A percentile compares a stretch with the other conserved stretches of the same genome.
Evolutionary conservation across 768 basidiomycete genomes (phyloP).

Genomic region (Tulasnella sp.): DNA sequence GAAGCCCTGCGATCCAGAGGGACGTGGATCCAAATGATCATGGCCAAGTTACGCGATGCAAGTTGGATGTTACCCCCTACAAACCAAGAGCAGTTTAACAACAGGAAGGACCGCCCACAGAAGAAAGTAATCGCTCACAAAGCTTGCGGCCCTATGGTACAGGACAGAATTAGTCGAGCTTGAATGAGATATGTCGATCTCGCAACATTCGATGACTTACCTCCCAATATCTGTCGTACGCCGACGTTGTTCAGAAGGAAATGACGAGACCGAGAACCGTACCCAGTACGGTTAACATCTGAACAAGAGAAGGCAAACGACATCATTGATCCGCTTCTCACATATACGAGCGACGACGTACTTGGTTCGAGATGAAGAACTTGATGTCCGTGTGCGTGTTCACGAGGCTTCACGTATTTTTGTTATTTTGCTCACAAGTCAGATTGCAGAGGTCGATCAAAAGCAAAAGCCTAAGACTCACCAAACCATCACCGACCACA

Average conservation of each 20-base stretch:
- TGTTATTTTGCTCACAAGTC: background rate
- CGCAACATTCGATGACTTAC: background rate
- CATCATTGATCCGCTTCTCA: no score
- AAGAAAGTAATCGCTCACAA: background rate
- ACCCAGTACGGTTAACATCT: constrained; percentile 58
- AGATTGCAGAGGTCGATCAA: background rate
- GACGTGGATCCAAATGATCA: constrained; percentile 16
- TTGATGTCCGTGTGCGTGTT: constrained; percentile 23
- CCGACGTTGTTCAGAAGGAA: constrained; percentile 61
- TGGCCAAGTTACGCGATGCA: constrained; percentile 6
- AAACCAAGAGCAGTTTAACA: background rate
- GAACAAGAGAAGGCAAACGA: constrained; percentile 2
- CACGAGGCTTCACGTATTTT: constrained; percentile 40
- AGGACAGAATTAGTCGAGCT: background rate
- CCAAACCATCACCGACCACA: constrained; percentile 42
- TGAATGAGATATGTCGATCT: background rate
- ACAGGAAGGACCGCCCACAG: background rate
- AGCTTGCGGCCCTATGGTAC: background rate
- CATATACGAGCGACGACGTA: constrained; percentile 21
- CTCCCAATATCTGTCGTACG: constrained; percentile 45
- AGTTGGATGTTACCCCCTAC: background rate
- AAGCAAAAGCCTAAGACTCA: constrained; percentile 9
- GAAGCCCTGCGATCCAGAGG: background rate
- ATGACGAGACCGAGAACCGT: constrained; percentile 41
- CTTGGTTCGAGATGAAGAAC: constrained; percentile 40